A percentile compares a stretch with the other conserved stretches of the same genome.
phyloP scores from a whole-genome alignment of 768 basidiomycete species.

The Tylopilus sp. region DNA sequence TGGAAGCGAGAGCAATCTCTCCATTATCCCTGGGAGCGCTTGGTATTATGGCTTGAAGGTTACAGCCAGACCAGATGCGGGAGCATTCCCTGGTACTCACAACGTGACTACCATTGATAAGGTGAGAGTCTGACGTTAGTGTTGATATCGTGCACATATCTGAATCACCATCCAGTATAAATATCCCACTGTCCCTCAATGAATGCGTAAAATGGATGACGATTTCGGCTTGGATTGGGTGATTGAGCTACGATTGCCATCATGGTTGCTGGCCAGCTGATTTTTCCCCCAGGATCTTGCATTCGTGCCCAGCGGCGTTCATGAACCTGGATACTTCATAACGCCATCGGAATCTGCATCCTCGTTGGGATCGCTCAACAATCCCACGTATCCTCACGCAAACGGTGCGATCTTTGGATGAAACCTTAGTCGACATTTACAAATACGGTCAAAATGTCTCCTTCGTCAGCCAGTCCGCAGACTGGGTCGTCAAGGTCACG shows the following conservation, averaged over 20 bases:
- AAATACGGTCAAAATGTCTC: conserved; percentile 49
- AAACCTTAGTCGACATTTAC: conserved; percentile 52
- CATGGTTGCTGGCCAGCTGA: neutral
- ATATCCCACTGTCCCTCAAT: conserved; percentile 45
- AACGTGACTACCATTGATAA: conserved; percentile 22
- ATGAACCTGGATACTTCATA: conserved; percentile 53
- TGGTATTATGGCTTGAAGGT: conserved; percentile 54
- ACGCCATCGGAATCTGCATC: conserved; percentile 31
- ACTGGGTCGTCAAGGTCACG: conserved; percentile 56
- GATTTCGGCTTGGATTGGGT: conserved; percentile 69
- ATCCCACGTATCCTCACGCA: conserved; percentile 21
- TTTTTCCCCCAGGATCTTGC: conserved; percentile 44
- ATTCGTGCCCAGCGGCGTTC: conserved; percentile 52
- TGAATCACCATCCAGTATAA: conserved; percentile 37
- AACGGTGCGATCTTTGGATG: conserved; percentile 43
- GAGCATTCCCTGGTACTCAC: conserved; percentile 36
- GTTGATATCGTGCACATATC: neutral
- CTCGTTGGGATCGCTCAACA: conserved; percentile 21
- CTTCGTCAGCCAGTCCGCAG: conserved; percentile 41
- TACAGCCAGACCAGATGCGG: conserved; percentile 45
- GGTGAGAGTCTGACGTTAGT: conserved; percentile 21
- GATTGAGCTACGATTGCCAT: neutral
- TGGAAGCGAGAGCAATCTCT: conserved; percentile 40
- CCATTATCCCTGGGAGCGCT: conserved; percentile 51
- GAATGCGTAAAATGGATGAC: conserved; percentile 47